Base-by-base conservation (phyloP, 768 basidiomycete species). In the Leccinum ochraceum region DNA sequence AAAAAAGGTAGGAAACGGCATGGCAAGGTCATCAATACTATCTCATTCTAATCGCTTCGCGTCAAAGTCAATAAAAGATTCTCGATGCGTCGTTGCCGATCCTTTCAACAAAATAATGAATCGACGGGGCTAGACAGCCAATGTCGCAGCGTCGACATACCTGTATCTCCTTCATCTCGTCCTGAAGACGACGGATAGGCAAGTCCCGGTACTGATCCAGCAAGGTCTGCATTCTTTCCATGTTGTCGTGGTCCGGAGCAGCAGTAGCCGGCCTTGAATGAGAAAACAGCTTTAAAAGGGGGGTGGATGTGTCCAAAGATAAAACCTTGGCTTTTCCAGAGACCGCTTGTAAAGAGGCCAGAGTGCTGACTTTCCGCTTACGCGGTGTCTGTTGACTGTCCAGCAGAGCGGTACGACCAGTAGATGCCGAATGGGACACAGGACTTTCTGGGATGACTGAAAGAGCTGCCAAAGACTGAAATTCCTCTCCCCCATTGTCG, bases 141-240 rank as follows among this genome's bases (percentile, higher is more conserved):
- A 50, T 34, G 13, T 4, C 6, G 20, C 3, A 59, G 24, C 26
- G 46, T 53, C 32, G 22, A 73, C 79, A 53, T 50, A 89, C 89
- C 81, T 90, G 89, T 30, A 93, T 73, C 69, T 93, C 92, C 70
- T 86, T 90, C 83, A 94, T 88, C 72, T 94, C 90, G 3, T 88
- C 87, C 72, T 84, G 88, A 39, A 94, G 75, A 62, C 75, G 81
- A 37, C 82, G 79, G 20, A 91, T 82, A 7, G 91, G 90, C 62
- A 90, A 63, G 48, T 82, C 79, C 30, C 80, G 79, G 50, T 89
- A 80, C 54, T 86, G 84, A 51, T 90, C 87, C 60, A 92, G 67
- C 59, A 90, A 67, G 24, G 75, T 71, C 71, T 92, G 89, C 44
- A 92, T 70, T 59, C 80, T 79, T 64, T 76, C 83, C 54, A 86